These are phyloP conservation scores for Fraxinus sp. DNA, from an alignment of 305 asterid species.

Conservation along the genomic window DNA sequence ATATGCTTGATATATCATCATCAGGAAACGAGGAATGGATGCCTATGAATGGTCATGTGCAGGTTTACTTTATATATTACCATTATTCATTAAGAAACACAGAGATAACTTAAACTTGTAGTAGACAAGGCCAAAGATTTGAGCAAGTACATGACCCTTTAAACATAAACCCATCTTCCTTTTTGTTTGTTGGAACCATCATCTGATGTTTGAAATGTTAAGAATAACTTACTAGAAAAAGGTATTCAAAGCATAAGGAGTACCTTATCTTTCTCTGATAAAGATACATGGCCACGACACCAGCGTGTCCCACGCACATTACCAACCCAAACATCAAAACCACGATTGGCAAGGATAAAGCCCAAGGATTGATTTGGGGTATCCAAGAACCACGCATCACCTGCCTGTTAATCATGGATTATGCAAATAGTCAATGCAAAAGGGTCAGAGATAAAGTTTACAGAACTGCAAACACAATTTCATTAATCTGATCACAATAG, in stretches of 20 bases:
- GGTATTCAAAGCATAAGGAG: not conserved
- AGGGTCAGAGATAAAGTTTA: not conserved
- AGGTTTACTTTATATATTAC: not conserved
- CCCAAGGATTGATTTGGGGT: conserved; percentile 75
- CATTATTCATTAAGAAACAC: not conserved
- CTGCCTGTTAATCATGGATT: conserved; percentile 58
- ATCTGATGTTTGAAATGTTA: not conserved
- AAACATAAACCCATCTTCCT: not conserved
- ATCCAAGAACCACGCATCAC: conserved; percentile 96
- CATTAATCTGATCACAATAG: not conserved
- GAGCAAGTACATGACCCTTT: not conserved
- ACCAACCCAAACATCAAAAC: conserved; percentile 97
- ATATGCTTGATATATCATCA: not conserved
- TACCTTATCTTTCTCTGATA: conserved; percentile 69
- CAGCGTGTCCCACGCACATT: conserved; percentile 78
- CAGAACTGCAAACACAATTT: not conserved
- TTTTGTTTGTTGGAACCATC: not conserved
- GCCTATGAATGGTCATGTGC: not conserved
- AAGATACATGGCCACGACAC: conserved; percentile 87
- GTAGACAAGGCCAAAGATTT: not conserved
- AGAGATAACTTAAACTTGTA: not conserved
- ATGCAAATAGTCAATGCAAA: conserved; percentile 8
- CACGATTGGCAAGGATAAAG: conserved; percentile 83
- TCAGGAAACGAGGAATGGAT: not conserved
- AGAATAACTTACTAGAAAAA: conserved; percentile 2